These are phyloP conservation scores for Nitzschia putrida DNA, from an alignment of 108 stramenopile species.

Conservation along the genomic window DNA sequence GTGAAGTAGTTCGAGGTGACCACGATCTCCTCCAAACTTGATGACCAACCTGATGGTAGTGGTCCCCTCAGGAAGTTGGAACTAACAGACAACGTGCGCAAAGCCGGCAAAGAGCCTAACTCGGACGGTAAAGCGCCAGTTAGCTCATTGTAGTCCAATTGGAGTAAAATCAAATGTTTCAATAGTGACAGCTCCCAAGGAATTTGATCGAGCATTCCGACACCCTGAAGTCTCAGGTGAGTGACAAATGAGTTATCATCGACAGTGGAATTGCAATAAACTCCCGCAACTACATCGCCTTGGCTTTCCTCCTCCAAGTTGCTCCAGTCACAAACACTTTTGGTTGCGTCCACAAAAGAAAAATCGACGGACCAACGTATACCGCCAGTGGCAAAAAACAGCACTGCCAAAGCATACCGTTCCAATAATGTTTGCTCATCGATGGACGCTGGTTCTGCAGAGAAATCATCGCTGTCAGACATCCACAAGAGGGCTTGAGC, in stretches of 20 bases:
- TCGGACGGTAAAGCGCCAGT: not conserved
- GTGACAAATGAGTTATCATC: not conserved
- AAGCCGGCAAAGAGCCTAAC: not conserved
- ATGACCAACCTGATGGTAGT: no score
- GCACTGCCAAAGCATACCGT: not conserved
- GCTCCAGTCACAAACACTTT: conserved; percentile 6
- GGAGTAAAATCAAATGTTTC: not conserved
- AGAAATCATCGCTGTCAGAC: not conserved
- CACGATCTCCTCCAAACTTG: no score
- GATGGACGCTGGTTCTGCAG: not conserved
- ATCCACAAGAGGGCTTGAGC: conserved; percentile 2
- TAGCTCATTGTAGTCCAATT: no score
- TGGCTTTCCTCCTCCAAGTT: no score
- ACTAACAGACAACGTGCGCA: not conserved
- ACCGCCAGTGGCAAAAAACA: conserved; percentile 3
- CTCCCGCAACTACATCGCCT: no score
- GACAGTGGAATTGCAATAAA: not conserved
- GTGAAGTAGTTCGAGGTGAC: no score
- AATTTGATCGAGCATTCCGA: not conserved
- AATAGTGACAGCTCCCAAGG: not conserved
- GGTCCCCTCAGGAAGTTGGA: not conserved
- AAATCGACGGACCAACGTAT: not conserved
- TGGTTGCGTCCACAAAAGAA: not conserved
- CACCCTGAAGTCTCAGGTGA: not conserved
- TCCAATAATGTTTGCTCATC: not conserved